phyloP scores from a whole-genome alignment of 1,139 yeast species.

The Diutina catenulata region DNA sequence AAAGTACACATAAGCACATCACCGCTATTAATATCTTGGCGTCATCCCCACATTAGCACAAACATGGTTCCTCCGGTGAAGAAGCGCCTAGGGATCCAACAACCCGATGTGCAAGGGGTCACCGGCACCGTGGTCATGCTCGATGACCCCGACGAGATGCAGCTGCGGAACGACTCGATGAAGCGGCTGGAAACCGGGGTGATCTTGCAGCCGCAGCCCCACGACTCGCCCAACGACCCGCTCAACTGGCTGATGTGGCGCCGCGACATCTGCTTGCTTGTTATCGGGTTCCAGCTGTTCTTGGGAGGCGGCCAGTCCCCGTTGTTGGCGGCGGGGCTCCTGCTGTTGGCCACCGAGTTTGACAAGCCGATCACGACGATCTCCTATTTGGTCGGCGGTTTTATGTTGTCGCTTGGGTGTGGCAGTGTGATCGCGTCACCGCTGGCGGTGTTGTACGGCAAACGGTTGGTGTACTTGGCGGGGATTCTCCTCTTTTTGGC shows the following conservation, averaged over 20 bases:
- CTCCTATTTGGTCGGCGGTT: constrained; percentile 47
- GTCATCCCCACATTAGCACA: no score
- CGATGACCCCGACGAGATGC: constrained; percentile 12
- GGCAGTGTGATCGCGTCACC: constrained; percentile 52
- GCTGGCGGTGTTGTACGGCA: constrained; percentile 49
- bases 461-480: constrained; percentile 39
- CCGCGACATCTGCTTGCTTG: constrained; percentile 40
- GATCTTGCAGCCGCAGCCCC: constrained; percentile 63
- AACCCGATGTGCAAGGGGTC: constrained; percentile 15
- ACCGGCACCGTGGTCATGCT: constrained; percentile 37
- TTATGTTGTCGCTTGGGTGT: constrained; percentile 46
- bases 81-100: neutral
- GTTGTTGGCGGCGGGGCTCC: constrained; percentile 46
- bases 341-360: constrained; percentile 30
- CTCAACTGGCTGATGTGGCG: constrained; percentile 60
- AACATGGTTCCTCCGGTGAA: no score
- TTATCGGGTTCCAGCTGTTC: constrained; percentile 47
- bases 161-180: constrained; percentile 11
- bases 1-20: no score
- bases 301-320: constrained; percentile 58
- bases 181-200: constrained; percentile 41
- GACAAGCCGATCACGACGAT: constrained; percentile 28
- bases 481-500: constrained; percentile 39
- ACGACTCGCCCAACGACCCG: constrained; percentile 67
- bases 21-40: no score